Evolutionary conservation across 306 rosid species (phyloP).

Genomic region (Cucumis hystrix): DNA sequence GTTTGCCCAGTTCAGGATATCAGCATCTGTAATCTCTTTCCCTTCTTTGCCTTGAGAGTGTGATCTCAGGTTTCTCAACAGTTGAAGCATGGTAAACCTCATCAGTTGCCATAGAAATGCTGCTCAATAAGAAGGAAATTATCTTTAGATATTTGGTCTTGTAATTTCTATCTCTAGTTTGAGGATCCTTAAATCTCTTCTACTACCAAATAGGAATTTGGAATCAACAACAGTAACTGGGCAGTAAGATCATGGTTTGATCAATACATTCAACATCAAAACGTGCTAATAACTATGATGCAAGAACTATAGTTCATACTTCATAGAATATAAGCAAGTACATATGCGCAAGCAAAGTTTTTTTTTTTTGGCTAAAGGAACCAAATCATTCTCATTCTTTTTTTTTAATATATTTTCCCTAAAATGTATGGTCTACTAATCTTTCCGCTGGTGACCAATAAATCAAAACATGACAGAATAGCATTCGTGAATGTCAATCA

Average conservation of each 20-base stretch:
- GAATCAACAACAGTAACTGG: neutral
- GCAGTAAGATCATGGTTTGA: neutral
- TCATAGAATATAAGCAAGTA: neutral
- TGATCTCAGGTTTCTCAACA: conserved; percentile 81
- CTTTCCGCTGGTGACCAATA: neutral
- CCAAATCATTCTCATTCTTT: neutral
- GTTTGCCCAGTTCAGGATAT: conserved; percentile 91
- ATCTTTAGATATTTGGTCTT: neutral
- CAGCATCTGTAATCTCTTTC: conserved; percentile 82
- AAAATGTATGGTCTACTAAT: neutral
- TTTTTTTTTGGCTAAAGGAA: neutral
- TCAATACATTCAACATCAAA: neutral
- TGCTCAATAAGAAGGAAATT: conserved; percentile 15
- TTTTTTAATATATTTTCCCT: neutral
- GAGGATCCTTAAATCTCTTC: neutral
- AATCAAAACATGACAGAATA: neutral
- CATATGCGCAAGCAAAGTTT: neutral
- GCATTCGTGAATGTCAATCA: neutral
- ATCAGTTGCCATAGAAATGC: conserved; percentile 95
- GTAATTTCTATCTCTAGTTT: neutral
- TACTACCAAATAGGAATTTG: neutral
- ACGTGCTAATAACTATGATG: neutral
- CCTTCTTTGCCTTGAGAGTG: conserved; percentile 73
- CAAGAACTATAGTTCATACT: neutral
- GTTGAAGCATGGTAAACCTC: conserved; percentile 95